phyloP scores from a whole-genome alignment of 2,329 filamentous ascomycete genomes.

The Fusarium euwallaceae region DNA sequence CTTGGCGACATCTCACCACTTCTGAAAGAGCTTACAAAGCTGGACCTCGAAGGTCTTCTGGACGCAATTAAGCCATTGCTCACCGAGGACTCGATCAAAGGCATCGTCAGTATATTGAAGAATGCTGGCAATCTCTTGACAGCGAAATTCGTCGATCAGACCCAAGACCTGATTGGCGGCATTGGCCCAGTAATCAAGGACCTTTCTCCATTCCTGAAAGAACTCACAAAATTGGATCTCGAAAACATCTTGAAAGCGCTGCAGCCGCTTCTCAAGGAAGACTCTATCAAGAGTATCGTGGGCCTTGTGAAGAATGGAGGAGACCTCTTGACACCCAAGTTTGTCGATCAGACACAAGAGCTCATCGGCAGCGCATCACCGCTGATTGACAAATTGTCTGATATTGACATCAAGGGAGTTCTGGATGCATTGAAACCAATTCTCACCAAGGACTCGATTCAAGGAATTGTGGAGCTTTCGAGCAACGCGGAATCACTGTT shows the following conservation, averaged over 20 bases:
- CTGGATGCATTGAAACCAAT: conserved; percentile 45
- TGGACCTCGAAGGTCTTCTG: conserved; percentile 51
- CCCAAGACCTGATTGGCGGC: conserved; percentile 38
- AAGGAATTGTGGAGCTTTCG: conserved; percentile 45
- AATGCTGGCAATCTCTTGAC: conserved; percentile 50
- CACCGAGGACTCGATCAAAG: conserved; percentile 36
- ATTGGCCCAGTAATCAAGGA: conserved; percentile 43
- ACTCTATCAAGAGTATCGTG: conserved; percentile 45
- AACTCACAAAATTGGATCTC: conserved; percentile 51
- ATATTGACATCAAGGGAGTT: conserved; percentile 53
- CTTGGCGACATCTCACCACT: conserved; percentile 41
- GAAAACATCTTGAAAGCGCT: conserved; percentile 49
- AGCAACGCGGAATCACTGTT: conserved; percentile 44
- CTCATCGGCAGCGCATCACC: conserved; percentile 40
- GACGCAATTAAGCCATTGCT: conserved; percentile 54
- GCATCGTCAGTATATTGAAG: conserved; percentile 45
- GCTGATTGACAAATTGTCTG: conserved; percentile 44
- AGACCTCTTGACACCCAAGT: conserved; percentile 35
- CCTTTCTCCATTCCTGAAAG: conserved; percentile 31
- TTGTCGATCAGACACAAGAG: conserved; percentile 36
- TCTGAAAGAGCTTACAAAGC: conserved; percentile 46
- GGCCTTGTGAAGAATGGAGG: conserved; percentile 51
- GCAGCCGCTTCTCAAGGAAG: conserved; percentile 53
- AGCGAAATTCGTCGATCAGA: conserved; percentile 39
- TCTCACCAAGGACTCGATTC: conserved; percentile 44